Percentiles rank a stretch among this genome's conserved stretches.
phyloP scores from a whole-genome alignment of 768 basidiomycete species.

The Termitomyces sp. region DNA sequence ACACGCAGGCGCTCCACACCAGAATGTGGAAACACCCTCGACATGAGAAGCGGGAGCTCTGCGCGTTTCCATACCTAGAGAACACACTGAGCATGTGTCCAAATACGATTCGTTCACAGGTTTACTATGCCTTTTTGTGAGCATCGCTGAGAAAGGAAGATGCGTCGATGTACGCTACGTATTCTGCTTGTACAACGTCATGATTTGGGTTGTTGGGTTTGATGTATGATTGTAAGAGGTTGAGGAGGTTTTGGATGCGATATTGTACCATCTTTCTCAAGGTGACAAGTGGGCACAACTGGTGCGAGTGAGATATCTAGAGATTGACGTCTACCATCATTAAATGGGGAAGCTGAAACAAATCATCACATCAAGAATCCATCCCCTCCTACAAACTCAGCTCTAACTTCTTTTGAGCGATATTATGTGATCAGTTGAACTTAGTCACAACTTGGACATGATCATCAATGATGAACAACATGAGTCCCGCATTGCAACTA shows the following conservation, averaged over 20 bases:
- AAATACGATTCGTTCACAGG: not conserved
- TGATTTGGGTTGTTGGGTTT: slow-evolving; percentile 9
- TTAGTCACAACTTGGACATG: too few relatives aligned
- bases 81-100: not conserved
- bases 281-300: too few relatives aligned
- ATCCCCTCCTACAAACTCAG: too few relatives aligned
- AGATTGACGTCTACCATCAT: too few relatives aligned
- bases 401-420: too few relatives aligned
- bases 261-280: slow-evolving; percentile 2
- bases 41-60: slow-evolving; percentile 9
- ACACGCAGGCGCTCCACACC: not conserved
- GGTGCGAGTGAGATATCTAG: too few relatives aligned
- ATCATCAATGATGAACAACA: too few relatives aligned
- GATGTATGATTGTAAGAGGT: not conserved
- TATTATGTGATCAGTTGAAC: too few relatives aligned
- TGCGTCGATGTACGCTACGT: slow-evolving; percentile 5
- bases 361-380: too few relatives aligned
- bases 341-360: too few relatives aligned
- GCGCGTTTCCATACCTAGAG: slow-evolving; percentile 6
- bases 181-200: slow-evolving; percentile 4
- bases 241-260: slow-evolving; percentile 6
- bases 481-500: too few relatives aligned
- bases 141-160: slow-evolving; percentile 4
- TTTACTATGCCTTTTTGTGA: slow-evolving; percentile 6
- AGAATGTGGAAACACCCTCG: slow-evolving; percentile 2